A percentile compares a stretch with the other conserved stretches of the same genome.
Conservation (phyloP, 163 green algal species). For the Scenedesmus sp. region DNA sequence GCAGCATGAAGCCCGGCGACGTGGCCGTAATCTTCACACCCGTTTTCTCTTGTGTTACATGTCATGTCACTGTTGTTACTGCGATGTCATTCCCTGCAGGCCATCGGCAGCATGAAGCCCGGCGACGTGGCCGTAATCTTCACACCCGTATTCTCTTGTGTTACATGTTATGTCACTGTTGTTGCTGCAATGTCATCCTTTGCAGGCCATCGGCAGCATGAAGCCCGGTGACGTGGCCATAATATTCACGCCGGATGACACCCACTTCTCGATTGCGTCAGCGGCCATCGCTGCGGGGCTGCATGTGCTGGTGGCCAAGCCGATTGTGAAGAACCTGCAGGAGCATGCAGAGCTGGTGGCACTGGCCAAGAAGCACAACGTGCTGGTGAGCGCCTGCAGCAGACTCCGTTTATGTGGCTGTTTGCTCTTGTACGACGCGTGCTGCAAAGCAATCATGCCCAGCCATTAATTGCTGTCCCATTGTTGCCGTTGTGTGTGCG, state of each 20-base stretch:
- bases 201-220: slow-evolving; percentile 58
- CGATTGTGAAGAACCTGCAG: slow-evolving; percentile 70
- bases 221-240: slow-evolving; percentile 67
- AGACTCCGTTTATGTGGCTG: too few species aligned
- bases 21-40: slow-evolving; percentile 78
- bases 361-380: slow-evolving; percentile 54
- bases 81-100: not conserved
- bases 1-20: slow-evolving; percentile 58
- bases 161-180: not conserved
- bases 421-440: too few species aligned
- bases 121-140: slow-evolving; percentile 78
- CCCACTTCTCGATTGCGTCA: slow-evolving; percentile 69
- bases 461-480: too few species aligned
- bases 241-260: slow-evolving; percentile 82
- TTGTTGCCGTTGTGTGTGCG: too few species aligned
- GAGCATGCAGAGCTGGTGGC: slow-evolving; percentile 63
- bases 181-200: not conserved
- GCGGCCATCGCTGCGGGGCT: slow-evolving; percentile 60
- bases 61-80: not conserved
- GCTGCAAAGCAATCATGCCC: too few species aligned
- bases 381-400: slow-evolving; percentile 36
- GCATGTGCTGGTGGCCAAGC: slow-evolving; percentile 81
- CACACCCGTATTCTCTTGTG: slow-evolving; percentile 56
- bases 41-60: slow-evolving; percentile 36
- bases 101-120: slow-evolving; percentile 53